Evolutionary conservation across 2,329 filamentous ascomycete genomes (phyloP), one percentile per base, ranked within the genome.

Genomic region (Fusarium xyrophilum): DNA sequence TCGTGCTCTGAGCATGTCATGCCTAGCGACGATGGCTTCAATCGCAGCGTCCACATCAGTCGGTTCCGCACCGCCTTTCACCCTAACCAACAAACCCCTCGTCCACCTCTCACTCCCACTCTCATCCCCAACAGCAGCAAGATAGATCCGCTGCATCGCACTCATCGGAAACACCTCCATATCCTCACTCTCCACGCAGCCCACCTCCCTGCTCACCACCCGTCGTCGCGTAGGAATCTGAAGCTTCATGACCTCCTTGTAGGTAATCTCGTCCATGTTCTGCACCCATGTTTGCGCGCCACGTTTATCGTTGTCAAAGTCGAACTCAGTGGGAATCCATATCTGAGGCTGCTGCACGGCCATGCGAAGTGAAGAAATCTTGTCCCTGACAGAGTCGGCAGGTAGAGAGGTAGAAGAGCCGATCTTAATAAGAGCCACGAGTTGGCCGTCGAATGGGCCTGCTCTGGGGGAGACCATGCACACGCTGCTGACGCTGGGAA

Each of bases 281-380:
- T 86, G 84, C 28, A 82, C 81, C 85, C 85, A 86, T 6, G 82
- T 85, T 60, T 84, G 83, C 43, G 86, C 68, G 58, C 77, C 79
- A 33, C 83, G 78, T 76, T 68, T 85, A 78, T 50, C 80, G 15
- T 7, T 23, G 75, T 17, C 80, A 81, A 15, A 83, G 44, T 74
- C 76, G 48, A 27, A 17, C 13, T 81, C 78, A 54, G 86, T 71
- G 6, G 82, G 78, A 21, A 86, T 77, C 83, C 84, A 86, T 12
- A 84, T 75, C 52, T 80, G 79, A 3, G 84, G 84, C 61, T 79
- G 77, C 39, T 76, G 74, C 21, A 84, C 76, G 10, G 78, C 78
- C 19, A 78, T 78, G 23, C 81, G 79, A 35, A 85, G 76, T 1
- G 76, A 74, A 21, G 79, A 78, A 25, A 86, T 77, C 54, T 82